Conservation (phyloP, 768 basidiomycete species). For the Suillus discolor region DNA sequence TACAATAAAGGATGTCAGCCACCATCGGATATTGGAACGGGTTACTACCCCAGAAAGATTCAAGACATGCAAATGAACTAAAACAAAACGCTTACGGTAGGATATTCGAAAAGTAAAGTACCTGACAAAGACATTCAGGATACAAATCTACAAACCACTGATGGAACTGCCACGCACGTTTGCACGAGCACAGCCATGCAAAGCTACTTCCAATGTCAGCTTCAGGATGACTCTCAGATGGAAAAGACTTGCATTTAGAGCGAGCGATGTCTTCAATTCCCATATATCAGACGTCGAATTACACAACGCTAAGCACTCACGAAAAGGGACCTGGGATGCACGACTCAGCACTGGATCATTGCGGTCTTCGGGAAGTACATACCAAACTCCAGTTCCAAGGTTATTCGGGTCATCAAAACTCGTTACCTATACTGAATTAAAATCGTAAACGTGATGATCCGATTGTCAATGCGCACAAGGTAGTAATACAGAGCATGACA, state of each 20-base stretch:
- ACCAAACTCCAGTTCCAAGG: constrained; percentile 41
- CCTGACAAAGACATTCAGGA: constrained; percentile 4
- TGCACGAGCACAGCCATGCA: constrained; percentile 45
- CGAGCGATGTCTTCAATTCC: constrained; percentile 6
- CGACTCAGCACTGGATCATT: not conserved
- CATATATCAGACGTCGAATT: not conserved
- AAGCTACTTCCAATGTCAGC: constrained; percentile 28
- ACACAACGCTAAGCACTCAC: constrained; percentile 9
- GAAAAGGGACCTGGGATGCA: constrained; percentile 12
- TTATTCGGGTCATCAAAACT: constrained; percentile 40
- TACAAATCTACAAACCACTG: not conserved
- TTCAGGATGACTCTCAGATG: not conserved
- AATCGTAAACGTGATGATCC: not conserved
- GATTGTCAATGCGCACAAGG: constrained; percentile 31
- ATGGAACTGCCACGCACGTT: constrained; percentile 30
- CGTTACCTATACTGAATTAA: constrained; percentile 32
- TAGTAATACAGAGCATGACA: constrained; percentile 41
- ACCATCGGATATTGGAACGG: constrained; percentile 34
- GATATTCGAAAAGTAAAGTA: constrained; percentile 15
- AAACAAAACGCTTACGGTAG: constrained; percentile 6
- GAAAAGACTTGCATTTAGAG: constrained; percentile 13
- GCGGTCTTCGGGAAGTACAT: constrained; percentile 7
- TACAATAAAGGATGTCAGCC: constrained; percentile 37
- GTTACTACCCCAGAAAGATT: constrained; percentile 31
- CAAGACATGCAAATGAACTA: not conserved